Evolutionary conservation across 306 rosid species (phyloP).

Genomic region (Cajanus cajan): DNA sequence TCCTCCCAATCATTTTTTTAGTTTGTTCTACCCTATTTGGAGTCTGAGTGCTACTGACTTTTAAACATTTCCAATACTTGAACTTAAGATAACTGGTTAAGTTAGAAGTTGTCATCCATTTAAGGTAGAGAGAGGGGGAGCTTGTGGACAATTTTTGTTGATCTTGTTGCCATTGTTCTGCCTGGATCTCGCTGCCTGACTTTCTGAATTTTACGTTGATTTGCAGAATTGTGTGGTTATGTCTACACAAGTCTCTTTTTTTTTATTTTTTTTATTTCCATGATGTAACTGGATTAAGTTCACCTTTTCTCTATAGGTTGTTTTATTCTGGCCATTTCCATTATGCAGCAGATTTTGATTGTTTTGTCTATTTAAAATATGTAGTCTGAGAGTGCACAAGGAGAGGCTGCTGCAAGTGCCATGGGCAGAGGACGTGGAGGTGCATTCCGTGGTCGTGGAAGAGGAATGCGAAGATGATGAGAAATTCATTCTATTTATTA

Average conservation of each 20-base stretch:
- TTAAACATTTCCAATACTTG: background rate
- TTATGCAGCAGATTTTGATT: conserved; percentile 4
- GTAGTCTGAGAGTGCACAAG: conserved; percentile 99
- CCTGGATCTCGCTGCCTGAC: background rate
- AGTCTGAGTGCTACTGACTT: background rate
- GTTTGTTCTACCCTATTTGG: background rate
- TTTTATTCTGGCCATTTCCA: background rate
- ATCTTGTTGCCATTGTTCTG: background rate
- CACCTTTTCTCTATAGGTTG: background rate
- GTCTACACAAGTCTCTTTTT: background rate
- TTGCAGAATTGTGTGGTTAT: background rate
- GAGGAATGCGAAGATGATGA: conserved; percentile 89
- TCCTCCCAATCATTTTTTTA: background rate
- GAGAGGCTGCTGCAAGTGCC: conserved; percentile 98
- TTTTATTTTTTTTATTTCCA: too few species aligned
- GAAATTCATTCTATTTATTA: background rate
- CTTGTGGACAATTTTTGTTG: background rate
- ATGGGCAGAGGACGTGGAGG: conserved; percentile 99
- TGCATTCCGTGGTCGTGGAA: conserved; percentile 82
- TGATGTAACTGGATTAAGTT: background rate
- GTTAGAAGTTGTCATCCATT: background rate
- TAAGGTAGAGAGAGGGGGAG: background rate
- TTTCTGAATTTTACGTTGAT: background rate
- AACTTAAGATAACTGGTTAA: background rate
- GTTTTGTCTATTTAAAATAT: conserved; percentile 19